Conservation (phyloP, 176 grass and related monocot species). For the Aegilops bicornis region DNA sequence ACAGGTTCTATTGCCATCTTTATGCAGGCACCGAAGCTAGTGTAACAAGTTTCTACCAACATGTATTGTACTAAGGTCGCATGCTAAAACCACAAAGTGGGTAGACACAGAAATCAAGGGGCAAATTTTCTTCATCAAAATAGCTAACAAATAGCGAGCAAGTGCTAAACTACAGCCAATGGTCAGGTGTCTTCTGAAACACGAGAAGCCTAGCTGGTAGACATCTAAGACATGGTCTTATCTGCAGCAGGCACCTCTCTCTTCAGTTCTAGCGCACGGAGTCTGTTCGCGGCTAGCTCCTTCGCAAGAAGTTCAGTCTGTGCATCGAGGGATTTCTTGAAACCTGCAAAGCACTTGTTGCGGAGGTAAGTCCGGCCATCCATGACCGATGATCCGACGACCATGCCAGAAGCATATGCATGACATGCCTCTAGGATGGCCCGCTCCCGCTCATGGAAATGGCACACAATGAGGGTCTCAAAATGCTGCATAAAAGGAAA, state of each 20-base stretch:
- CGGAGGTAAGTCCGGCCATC: conserved; percentile 1
- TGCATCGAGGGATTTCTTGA: conserved; percentile 32
- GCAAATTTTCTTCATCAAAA: not conserved
- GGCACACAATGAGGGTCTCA: conserved; percentile 37
- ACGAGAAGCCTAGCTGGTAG: conserved; percentile 28
- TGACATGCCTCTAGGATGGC: conserved; percentile 47
- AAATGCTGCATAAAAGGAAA: conserved; percentile 50
- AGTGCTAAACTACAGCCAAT: not conserved
- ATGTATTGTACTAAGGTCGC: not conserved
- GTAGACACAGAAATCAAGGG: not conserved
- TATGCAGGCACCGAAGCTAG: not conserved
- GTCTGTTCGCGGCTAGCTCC: conserved; percentile 37
- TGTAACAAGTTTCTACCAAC: not conserved
- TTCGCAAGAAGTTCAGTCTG: conserved; percentile 37
- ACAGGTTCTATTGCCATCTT: not conserved
- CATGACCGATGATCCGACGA: conserved; percentile 44
- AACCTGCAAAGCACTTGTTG: conserved; percentile 44
- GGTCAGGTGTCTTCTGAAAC: conserved; percentile 1
- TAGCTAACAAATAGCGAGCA: not conserved
- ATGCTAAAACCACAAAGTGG: not conserved
- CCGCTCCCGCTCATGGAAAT: conserved; percentile 37
- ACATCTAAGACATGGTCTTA: conserved; percentile 36
- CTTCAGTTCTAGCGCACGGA: not conserved
- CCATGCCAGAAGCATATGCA: conserved; percentile 44
- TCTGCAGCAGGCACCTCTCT: not conserved